Conservation (phyloP, 2,329 filamentous ascomycete genomes). For the Fusarium vanettenii region DNA sequence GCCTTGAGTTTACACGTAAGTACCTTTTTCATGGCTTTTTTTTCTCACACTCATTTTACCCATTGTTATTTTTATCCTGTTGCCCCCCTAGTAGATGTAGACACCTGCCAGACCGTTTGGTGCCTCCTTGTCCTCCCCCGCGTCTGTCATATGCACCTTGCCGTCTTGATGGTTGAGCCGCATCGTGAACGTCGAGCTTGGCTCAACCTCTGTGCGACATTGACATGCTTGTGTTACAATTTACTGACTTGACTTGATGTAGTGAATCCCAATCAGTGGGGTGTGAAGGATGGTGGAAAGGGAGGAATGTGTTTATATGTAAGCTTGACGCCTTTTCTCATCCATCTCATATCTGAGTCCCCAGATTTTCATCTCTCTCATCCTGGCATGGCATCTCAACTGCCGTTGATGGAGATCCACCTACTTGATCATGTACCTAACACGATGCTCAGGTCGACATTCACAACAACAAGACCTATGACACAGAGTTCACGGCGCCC, state of each 20-base stretch:
- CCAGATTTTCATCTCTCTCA: not conserved
- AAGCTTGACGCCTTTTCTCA: constrained; percentile 44
- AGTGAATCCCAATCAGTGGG: constrained; percentile 70
- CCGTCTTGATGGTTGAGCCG: not conserved
- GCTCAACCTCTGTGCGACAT: not conserved
- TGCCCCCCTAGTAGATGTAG: not conserved
- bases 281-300: constrained; percentile 51
- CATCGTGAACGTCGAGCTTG: not conserved
- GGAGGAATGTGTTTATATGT: constrained; percentile 65
- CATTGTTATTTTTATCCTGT: not conserved
- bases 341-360: not conserved
- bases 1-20: constrained; percentile 61
- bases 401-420: not conserved
- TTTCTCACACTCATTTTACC: not conserved
- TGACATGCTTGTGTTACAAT: not conserved
- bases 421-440: not conserved
- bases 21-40: not conserved
- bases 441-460: constrained; percentile 55
- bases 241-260: constrained; percentile 41
- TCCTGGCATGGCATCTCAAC: not conserved
- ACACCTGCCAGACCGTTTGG: not conserved
- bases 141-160: not conserved
- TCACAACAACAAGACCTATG: constrained; percentile 63
- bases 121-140: not conserved
- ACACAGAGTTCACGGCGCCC: constrained; percentile 58